Evolutionary conservation across 805 yeast species (phyloP), one percentile per base, ranked within the genome.

Genomic region (Cyberlindnera maritima): DNA sequence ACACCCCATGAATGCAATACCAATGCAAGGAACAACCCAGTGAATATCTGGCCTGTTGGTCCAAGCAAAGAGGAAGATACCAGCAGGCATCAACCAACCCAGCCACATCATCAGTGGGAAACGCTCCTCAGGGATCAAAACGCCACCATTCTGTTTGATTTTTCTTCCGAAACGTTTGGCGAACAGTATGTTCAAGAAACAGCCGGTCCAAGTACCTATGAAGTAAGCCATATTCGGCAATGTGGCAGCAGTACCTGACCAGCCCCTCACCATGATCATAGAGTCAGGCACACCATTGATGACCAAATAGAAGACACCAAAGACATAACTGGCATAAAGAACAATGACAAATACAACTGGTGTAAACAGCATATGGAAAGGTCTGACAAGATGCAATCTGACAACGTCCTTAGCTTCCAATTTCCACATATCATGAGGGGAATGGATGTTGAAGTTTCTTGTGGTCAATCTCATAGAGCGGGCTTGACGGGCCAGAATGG

Each of bases 31-130:
- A 8, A 72, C 77, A n/a, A 74, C 64, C 81, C 81, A 78, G 50
- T 69, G 79, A 18, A 74, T 62, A 10, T 54, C 53, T 39, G 64
- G 62, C 26, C 61, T 57, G 46, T 80, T 75, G 0, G 85, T 69
- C 88, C 88, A 84, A 9, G 84, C 85, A 57, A 80, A 71, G 60
- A 83, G 63, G 56, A 83, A 79, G 38, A 81, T 65, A 12, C 85
- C 85, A 19, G 66, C 69, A 1, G 82, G 76, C 63, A 80, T 68
- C 32, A 73, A 52, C 67, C 67, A 64, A 36, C 61, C 71, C 53
- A 66, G 71, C 53, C 56, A 52, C 78, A 72, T 78, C 79, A 81
- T 73, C 2, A 79, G 69, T 9, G 73, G 74, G 49, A 82, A 68
- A 42, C 87, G 70, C 55, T 78, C 77, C 57, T 83, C 88, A 1